Conservation (phyloP, 805 yeast species). For the Saccharomycopsis guyanensis region DNA sequence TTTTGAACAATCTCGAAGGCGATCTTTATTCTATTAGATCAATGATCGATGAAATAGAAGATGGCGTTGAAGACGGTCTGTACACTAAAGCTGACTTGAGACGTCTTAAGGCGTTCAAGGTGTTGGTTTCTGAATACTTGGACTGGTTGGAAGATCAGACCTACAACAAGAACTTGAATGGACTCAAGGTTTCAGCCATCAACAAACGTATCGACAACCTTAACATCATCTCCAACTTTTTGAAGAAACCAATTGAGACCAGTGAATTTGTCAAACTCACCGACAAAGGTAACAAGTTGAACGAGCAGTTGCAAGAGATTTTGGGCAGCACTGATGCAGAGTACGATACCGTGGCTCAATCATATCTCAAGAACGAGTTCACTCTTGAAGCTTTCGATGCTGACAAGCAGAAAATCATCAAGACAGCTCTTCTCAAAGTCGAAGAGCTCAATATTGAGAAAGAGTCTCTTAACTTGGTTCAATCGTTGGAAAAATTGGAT, state of each 20-base stretch:
- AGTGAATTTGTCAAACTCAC: slow-evolving; percentile 23
- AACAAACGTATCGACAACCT: slow-evolving; percentile 16
- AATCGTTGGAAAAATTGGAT: slow-evolving; percentile 13
- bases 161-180: slow-evolving; percentile 11
- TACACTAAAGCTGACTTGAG: background rate
- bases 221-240: slow-evolving; percentile 9
- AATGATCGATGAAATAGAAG: slow-evolving; percentile 17
- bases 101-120: slow-evolving; percentile 12
- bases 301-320: slow-evolving; percentile 18
- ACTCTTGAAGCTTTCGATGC: slow-evolving; percentile 16
- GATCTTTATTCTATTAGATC: slow-evolving; percentile 20
- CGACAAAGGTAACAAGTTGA: slow-evolving; percentile 27
- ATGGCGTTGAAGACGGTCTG: slow-evolving; percentile 10
- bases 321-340: slow-evolving; percentile 1
- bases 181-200: slow-evolving; percentile 13
- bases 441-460: slow-evolving; percentile 20
- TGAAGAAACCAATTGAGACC: slow-evolving; percentile 11
- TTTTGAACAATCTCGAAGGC: slow-evolving; percentile 20
- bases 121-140: slow-evolving; percentile 16
- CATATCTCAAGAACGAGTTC: slow-evolving; percentile 9
- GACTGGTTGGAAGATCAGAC: slow-evolving; percentile 22
- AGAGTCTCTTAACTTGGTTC: slow-evolving; percentile 12
- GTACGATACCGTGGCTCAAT: slow-evolving; percentile 2
- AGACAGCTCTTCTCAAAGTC: slow-evolving; percentile 12
- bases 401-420: slow-evolving; percentile 12